phyloP scores from a whole-genome alignment of 2,329 filamentous ascomycete species.

The Aphanocladium album region DNA sequence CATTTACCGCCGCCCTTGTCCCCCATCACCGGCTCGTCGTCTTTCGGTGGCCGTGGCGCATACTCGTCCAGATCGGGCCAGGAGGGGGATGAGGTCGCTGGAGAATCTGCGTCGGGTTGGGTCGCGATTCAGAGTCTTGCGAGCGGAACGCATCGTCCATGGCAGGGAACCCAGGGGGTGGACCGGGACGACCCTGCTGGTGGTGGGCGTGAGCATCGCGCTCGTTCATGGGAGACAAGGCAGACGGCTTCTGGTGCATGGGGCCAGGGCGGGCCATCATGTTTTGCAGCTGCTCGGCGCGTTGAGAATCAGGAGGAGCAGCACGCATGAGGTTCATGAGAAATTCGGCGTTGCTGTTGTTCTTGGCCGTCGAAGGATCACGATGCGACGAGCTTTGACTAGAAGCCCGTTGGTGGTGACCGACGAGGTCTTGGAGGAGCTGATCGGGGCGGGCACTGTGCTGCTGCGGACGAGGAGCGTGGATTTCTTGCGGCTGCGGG shows the following conservation, averaged over 20 bases:
- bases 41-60: slow-evolving; percentile 12
- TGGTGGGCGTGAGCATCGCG: slow-evolving; percentile 18
- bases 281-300: slow-evolving; percentile 43
- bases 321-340: slow-evolving; percentile 75
- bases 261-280: slow-evolving; percentile 36
- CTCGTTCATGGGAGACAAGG: slow-evolving; percentile 7
- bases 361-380: slow-evolving; percentile 39
- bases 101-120: slow-evolving; percentile 57
- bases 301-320: slow-evolving; percentile 42
- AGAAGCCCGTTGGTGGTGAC: slow-evolving; percentile 51
- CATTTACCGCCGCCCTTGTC: slow-evolving; percentile 12
- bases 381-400: slow-evolving; percentile 45
- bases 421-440: slow-evolving; percentile 55
- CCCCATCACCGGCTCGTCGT: slow-evolving; percentile 13
- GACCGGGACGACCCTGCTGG: slow-evolving; percentile 40
- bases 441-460: slow-evolving; percentile 53
- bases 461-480: slow-evolving; percentile 45
- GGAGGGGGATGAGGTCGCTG: slow-evolving; percentile 54
- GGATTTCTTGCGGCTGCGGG: slow-evolving; percentile 46
- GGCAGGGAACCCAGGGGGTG: slow-evolving; percentile 42
- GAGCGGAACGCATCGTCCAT: slow-evolving; percentile 49
- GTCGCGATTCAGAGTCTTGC: slow-evolving; percentile 38
- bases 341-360: slow-evolving; percentile 72
- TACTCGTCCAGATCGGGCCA: slow-evolving; percentile 30
- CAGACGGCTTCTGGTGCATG: slow-evolving; percentile 16